phyloP scores from a whole-genome alignment of 2,329 filamentous ascomycete genomes.

The Paraphoma sp. region DNA sequence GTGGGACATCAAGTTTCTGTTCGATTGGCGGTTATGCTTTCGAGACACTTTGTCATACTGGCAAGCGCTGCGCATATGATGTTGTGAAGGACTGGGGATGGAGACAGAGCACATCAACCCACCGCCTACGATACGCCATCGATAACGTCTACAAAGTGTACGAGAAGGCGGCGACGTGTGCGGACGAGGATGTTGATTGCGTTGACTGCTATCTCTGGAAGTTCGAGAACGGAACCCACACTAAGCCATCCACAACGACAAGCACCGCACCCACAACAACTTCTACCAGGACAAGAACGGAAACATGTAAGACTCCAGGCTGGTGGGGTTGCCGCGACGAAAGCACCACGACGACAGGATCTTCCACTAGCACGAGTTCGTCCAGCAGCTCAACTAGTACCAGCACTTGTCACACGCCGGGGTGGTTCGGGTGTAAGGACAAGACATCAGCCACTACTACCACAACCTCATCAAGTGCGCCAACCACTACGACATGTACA shows the following conservation, averaged over 20 bases:
- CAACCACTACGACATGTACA: conserved; percentile 39
- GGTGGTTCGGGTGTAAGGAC: conserved; percentile 48
- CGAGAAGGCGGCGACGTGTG: conserved; percentile 40
- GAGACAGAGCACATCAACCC: conserved; percentile 41
- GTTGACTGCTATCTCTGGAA: conserved; percentile 47
- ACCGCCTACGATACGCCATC: conserved; percentile 43
- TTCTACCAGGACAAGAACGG: conserved; percentile 37
- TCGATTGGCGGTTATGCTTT: conserved; percentile 46
- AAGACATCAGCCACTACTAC: conserved; percentile 30
- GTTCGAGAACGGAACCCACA: conserved; percentile 44
- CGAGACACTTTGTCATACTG: conserved; percentile 45
- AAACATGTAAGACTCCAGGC: conserved; percentile 46
- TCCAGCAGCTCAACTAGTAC: conserved; percentile 27
- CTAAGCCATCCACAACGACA: conserved; percentile 29
- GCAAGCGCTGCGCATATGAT: conserved; percentile 44
- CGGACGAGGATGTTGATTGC: conserved; percentile 42
- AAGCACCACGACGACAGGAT: conserved; percentile 32
- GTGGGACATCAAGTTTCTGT: conserved; percentile 43
- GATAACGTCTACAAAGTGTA: conserved; percentile 45
- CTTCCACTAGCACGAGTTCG: conserved; percentile 24
- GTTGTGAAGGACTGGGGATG: conserved; percentile 47
- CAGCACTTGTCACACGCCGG: conserved; percentile 41
- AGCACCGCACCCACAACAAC: conserved; percentile 31
- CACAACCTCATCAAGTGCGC: conserved; percentile 26
- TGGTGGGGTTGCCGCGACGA: conserved; percentile 47